phyloP scores from a whole-genome alignment of 1,284 basidiomycete species.

The Ustilago esculenta region DNA sequence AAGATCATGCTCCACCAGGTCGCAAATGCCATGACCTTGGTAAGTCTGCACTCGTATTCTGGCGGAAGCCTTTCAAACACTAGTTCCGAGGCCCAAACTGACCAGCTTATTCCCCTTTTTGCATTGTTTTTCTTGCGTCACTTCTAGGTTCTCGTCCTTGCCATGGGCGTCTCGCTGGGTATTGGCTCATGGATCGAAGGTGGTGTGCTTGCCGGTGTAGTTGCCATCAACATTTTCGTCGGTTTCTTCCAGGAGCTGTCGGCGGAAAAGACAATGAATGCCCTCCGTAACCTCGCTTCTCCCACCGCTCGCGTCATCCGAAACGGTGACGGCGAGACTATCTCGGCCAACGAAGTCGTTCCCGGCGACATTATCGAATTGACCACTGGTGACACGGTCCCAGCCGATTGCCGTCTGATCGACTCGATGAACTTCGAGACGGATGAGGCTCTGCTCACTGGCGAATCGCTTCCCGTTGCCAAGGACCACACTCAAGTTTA shows the following conservation, averaged over 20 bases:
- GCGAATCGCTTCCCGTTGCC: slow-evolving; percentile 74
- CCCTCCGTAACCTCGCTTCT: slow-evolving; percentile 72
- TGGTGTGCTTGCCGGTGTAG: slow-evolving; percentile 75
- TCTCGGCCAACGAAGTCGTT: slow-evolving; percentile 74
- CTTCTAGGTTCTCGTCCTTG: slow-evolving; percentile 69
- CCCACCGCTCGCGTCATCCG: slow-evolving; percentile 75
- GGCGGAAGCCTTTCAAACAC: too few relatives aligned
- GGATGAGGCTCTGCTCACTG: slow-evolving; percentile 78
- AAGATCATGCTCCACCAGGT: slow-evolving; percentile 62
- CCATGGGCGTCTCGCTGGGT: slow-evolving; percentile 75
- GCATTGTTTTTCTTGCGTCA: neutral
- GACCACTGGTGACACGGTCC: slow-evolving; percentile 61
- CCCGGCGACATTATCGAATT: slow-evolving; percentile 69
- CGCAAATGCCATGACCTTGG: slow-evolving; percentile 66
- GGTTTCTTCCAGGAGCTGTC: slow-evolving; percentile 73
- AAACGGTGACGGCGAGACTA: slow-evolving; percentile 70
- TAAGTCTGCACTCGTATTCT: slow-evolving; percentile 13
- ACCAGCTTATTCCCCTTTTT: neutral
- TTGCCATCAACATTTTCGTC: slow-evolving; percentile 70
- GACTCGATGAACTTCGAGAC: slow-evolving; percentile 67
- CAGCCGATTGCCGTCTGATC: slow-evolving; percentile 63
- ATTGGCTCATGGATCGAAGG: slow-evolving; percentile 74
- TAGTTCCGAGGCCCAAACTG: neutral
- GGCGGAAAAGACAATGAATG: slow-evolving; percentile 74
- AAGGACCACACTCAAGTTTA: slow-evolving; percentile 69